Evolutionary conservation across 2,329 filamentous ascomycete species (phyloP), one percentile per base, ranked within the genome.

Genomic region (Ceratocystis cubensis): DNA sequence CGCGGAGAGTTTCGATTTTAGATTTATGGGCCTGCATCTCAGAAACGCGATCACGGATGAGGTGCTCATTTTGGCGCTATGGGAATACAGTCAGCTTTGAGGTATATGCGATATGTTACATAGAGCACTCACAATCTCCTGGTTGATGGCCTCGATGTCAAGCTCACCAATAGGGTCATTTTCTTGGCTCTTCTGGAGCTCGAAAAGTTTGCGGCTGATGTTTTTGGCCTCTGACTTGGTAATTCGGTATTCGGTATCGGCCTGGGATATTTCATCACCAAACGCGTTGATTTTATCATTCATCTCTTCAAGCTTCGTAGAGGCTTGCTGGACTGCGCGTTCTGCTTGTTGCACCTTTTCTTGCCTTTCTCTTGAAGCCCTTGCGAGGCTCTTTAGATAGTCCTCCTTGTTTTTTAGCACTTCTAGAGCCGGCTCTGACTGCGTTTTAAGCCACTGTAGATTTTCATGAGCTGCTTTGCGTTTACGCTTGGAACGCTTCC

Each of bases 141-240:
- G 82, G 70, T 93, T 94, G 77, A 85, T 92, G 3, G 83, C 83
- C 4, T 81, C 78, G 8, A 84, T 75, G 72, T 94, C 85, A 72
- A 94, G 91, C 5, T 86, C 81, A 0, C 81, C 78, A 0, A 87
- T 85, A 13, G 80, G 79, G 56, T 86, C 82, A 67, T 85, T 82
- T 70, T 85, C 75, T 68, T 83, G 81, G 4, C 81, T 84, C 72
- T 77, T 75, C 33, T 59, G 56, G 25, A 80, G 72, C 10, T 78
- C 76, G 48, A 79, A 78, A 59, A 81, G 76, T 0, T 74, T 66
- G 17, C 67, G 61, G 22, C 66, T 67, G 13, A 48, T 46, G 15
- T 56, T 61, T 41, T 61, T 57, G 20, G 69, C 67, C 13, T 66
- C 66, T n/a, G 65, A 61, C 65, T 68, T 68, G 6, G 64, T 61